A percentile compares a stretch with the other conserved stretches of the same genome.
Conservation (phyloP, 2,329 filamentous ascomycete species). For the Ophiostoma tasmaniense region DNA sequence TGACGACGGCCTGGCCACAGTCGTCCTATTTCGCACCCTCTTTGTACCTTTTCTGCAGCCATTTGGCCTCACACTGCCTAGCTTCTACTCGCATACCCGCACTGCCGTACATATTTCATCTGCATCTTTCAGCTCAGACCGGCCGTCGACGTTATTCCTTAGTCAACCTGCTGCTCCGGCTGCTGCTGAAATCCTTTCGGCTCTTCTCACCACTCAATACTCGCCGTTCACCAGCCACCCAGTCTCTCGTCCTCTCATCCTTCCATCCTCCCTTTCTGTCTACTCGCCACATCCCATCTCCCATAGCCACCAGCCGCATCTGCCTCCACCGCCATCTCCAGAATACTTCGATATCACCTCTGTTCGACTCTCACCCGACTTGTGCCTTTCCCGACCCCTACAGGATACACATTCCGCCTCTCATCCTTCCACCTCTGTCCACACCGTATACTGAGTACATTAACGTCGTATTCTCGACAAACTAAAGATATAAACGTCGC, state of each 20-base stretch:
- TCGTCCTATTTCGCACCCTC: neutral
- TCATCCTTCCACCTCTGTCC: neutral
- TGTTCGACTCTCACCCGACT: neutral
- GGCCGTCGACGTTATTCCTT: neutral
- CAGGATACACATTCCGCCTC: neutral
- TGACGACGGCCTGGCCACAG: neutral
- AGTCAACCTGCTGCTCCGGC: neutral
- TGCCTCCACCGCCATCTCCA: neutral
- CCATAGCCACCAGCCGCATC: neutral
- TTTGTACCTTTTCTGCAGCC: neutral
- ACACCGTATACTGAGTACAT: neutral
- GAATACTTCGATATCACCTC: neutral
- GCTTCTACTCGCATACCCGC: neutral
- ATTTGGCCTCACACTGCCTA: neutral
- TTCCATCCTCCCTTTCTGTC: neutral
- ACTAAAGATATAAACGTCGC: neutral
- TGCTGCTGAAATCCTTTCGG: neutral
- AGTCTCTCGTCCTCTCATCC: neutral
- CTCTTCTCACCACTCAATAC: neutral
- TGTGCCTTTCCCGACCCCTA: neutral
- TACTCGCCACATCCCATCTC: neutral
- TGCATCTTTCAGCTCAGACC: neutral
- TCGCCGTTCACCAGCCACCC: neutral
- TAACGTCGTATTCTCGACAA: neutral
- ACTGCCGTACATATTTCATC: neutral